phyloP scores from a whole-genome alignment of 495 filamentous ascomycete species.

The Amorphotheca resinae region DNA sequence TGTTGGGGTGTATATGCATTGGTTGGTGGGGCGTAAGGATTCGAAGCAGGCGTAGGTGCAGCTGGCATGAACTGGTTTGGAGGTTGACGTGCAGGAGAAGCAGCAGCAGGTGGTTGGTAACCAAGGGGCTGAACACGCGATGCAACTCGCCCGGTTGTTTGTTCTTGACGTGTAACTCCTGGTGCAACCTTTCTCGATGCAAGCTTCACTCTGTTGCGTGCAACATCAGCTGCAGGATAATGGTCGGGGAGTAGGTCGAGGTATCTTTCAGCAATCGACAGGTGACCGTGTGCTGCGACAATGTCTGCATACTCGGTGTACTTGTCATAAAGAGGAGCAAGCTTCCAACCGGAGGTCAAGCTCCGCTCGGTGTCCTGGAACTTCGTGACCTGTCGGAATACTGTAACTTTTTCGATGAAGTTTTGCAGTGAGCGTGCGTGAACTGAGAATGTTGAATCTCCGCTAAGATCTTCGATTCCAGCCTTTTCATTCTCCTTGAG shows the following conservation, averaged over 20 bases:
- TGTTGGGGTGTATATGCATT: conserved; percentile 21
- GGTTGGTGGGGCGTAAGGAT: conserved; percentile 48
- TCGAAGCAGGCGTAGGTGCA: conserved; percentile 31
- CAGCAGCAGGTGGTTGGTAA: conserved; percentile 18
- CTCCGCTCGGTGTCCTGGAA: conserved; percentile 69
- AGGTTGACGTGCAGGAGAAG: conserved; percentile 22
- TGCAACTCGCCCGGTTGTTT: conserved; percentile 17
- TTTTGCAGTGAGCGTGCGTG: conserved; percentile 80
- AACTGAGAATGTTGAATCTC: conserved; percentile 77
- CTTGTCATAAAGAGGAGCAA: conserved; percentile 78
- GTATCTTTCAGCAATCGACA: conserved; percentile 81
- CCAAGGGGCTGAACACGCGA: conserved; percentile 28
- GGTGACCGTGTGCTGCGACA: conserved; percentile 76
- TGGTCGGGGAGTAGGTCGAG: conserved; percentile 74
- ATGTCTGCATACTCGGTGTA: conserved; percentile 97
- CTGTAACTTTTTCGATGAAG: conserved; percentile 95
- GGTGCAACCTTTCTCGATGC: conserved; percentile 57
- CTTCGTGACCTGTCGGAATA: conserved; percentile 89
- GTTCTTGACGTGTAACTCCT: conserved; percentile 18
- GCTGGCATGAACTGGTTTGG: conserved; percentile 12
- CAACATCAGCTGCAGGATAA: conserved; percentile 81
- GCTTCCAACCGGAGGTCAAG: conserved; percentile 72
- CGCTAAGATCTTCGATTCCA: conserved; percentile 48
- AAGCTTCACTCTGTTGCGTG: conserved; percentile 73
- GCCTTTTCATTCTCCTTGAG: conserved; percentile 69